Base-by-base conservation (phyloP, 108 stramenopile genomes). In the Skeletonema marinoi region DNA sequence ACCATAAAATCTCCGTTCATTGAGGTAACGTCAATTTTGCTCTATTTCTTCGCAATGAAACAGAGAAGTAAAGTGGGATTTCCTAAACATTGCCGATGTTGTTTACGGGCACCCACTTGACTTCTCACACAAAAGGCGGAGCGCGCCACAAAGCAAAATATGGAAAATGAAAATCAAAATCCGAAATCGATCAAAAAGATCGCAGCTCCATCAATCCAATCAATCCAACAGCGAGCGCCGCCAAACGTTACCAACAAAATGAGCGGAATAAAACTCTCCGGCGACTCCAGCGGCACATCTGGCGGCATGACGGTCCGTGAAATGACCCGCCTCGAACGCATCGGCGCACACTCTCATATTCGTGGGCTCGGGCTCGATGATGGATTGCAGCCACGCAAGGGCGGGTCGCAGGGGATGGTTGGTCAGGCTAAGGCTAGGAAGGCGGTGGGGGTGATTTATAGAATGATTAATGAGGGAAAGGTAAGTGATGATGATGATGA, bases 301-400 rank as follows among this genome's bases (percentile, higher is more conserved):
- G 59, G 54, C 13, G 50, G 78, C 64, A 46, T 71, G 8, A 75
- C 80, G 6, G 88, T 93, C 46, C 85, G 84, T 38, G 96, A 96
- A 88, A 88, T 96, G 46, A 96, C 96, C 46, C 92, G 96, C 56
- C 92, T 99, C 64, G 99, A 99, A 87, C 96, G 99, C 32, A 98
- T 99, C 70, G 98, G 98, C 17, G 98, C 98, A 2, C 99, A 99
- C 81, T 94, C 93, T 50, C 99, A 99, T 87, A 99, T 99, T 80
- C 89, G 96, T 35, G 99, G 99, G 19, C 85, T 99, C 7, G 99
- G 99, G 7, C 80, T 99, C 50, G 97, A 97, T 70, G 99, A 99
- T 71, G 66, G 94, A 14, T 87, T 99, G 36, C 98, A 99, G 77
- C 91, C 94, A 8, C 82, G 90, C 9, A 21, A 30, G 33, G 88